Base-by-base conservation (phyloP, 495 filamentous ascomycete species). In the Melanomma pulvis-pyrius region DNA sequence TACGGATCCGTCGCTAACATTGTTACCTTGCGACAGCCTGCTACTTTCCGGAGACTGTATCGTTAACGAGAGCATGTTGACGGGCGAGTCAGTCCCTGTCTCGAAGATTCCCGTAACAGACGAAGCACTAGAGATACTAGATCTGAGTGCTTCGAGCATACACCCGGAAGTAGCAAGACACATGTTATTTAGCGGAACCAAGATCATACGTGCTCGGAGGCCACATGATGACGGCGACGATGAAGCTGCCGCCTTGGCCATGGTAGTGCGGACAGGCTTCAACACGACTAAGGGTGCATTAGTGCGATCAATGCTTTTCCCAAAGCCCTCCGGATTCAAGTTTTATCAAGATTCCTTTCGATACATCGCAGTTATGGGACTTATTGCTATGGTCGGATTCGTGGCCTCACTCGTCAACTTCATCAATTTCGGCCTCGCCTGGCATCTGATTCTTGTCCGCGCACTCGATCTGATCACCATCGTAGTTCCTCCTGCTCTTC, bases 11-110 rank as follows among this genome's bases (percentile, higher is more conserved):
- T 93, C 87, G n/a, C 80, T 99, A 28, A 85, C 87, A n/a, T 90
- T 96, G 71, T 90, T 97, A 70, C 96, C 96, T 12, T 92, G 92
- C 72, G 96, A 99, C 77, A 96, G 93, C 74, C 81, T 99, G 39
- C 80, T 99, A 8, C 79, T 99, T 5, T 90, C 90, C 58, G 96
- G 96, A 25, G 96, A 99, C 75, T 96, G 92, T 76, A 98, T 99
- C 67, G 92, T 99, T 64, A 99, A 99, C 74, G 96, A 99, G 76
- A 97, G 93, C 80, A 99, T 99, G 96, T 86, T 99, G 30, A 99
- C 96, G 41, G 93, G 92, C 48, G 96, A 99, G 81, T 98, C 96
- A 54, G 91, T 99, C 28, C 96, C 96, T 7, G 93, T 98, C 3
- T 96, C 93, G 11, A 99, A 99, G 75, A 83, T 82, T 4, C 92